Evolutionary conservation across 805 yeast genomes (phyloP).

Genomic region (Yamadazyma olivae): DNA sequence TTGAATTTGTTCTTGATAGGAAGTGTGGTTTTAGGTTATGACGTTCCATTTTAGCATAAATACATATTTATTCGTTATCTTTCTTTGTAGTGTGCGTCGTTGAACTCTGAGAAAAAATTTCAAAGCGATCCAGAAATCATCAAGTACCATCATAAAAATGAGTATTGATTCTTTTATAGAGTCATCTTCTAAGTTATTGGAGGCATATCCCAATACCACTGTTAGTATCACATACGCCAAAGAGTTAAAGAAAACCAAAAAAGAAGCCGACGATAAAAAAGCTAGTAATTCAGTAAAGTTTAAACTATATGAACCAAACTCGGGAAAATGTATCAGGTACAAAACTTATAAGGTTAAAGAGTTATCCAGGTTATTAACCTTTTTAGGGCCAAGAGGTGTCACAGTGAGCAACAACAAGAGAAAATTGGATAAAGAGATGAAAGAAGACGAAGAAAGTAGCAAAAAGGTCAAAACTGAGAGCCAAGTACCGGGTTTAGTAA

Average conservation of each 20-base stretch:
- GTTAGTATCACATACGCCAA: constrained; percentile 38
- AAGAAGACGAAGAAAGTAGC: background rate
- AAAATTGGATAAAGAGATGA: constrained; percentile 2
- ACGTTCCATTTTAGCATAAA: constrained; percentile 19
- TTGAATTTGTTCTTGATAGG: constrained; percentile 69
- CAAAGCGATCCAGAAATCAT: background rate
- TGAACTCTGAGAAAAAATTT: too few species aligned
- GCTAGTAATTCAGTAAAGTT: constrained; percentile 42
- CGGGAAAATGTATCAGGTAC: constrained; percentile 59
- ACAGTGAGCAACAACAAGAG: constrained; percentile 16
- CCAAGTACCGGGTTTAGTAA: constrained; percentile 33
- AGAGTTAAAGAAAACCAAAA: constrained; percentile 20
- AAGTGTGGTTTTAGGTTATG: constrained; percentile 25
- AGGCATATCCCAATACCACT: constrained; percentile 34
- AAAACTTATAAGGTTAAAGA: constrained; percentile 66
- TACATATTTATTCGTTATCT: too few species aligned
- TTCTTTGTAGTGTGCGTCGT: too few species aligned
- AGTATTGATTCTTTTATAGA: constrained; percentile 11
- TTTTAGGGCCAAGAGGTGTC: constrained; percentile 70
- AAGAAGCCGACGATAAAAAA: constrained; percentile 12
- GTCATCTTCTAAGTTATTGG: constrained; percentile 22
- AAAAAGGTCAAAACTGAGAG: background rate
- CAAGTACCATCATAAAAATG: too few species aligned
- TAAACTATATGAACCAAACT: constrained; percentile 62
- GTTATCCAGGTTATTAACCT: constrained; percentile 66